Conservation (phyloP, 2,329 filamentous ascomycete genomes). For the Fusarium torulosum region DNA sequence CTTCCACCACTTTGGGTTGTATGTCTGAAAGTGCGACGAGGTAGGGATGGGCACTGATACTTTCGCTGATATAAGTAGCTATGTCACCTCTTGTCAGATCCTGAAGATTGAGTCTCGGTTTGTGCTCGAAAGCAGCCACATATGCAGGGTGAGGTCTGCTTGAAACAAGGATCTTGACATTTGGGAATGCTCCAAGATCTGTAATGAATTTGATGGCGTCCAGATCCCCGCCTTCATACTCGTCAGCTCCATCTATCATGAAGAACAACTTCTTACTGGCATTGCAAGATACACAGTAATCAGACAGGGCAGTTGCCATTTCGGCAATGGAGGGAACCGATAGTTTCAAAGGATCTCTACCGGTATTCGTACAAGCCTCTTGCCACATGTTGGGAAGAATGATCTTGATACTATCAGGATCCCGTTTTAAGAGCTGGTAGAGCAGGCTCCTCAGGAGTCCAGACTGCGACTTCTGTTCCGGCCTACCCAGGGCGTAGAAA, state of each 20-base stretch:
- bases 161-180: not conserved
- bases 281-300: accelerated
- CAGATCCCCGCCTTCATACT: not conserved
- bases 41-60: not conserved
- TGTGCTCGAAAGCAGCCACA: accelerated
- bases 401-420: not conserved
- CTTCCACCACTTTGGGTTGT: not conserved
- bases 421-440: not conserved
- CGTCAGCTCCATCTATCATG: not conserved
- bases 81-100: not conserved
- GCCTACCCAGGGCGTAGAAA: not conserved
- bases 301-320: not conserved
- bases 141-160: not conserved
- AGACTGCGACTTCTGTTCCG: not conserved
- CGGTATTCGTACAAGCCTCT: not conserved
- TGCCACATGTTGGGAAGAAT: not conserved
- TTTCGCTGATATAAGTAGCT: not conserved
- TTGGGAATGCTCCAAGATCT: not conserved
- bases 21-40: not conserved
- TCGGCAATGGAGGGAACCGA: not conserved
- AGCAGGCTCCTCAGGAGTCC: not conserved
- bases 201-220: not conserved
- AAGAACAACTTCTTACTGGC: not conserved
- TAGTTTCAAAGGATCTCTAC: accelerated
- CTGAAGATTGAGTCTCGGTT: not conserved